Base-by-base conservation (phyloP, 1,284 basidiomycete genomes). In the Melampsora abietis-canadensis region DNA sequence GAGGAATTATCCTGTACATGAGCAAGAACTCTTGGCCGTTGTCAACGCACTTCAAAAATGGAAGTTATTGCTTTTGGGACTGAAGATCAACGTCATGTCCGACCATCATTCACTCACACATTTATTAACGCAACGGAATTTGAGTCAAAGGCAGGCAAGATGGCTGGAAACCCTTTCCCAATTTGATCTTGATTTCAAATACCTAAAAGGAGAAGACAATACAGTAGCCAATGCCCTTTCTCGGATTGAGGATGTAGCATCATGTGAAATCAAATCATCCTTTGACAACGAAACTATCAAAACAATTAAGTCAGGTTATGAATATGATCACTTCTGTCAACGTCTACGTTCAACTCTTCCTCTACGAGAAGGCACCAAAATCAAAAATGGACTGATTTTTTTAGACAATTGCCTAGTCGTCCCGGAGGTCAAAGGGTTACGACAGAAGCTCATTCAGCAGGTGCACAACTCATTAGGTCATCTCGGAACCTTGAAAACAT, bases 161-260 rank as follows among this genome's bases (percentile, higher is more conserved):
- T 85, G 84, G 84, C 77, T 80, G 70, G 82, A 84, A 65, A 78
- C 79, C 12, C 48, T 85, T 2, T 65, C 78, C 0, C 80, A 85
- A 27, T 85, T 80, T 40, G 68, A 74, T 21, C 31, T 74, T 4
- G 5, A 48, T 5, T 61, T 84, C 24, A 64, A 75, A 0, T 84
- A 85, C 66, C 75, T 85, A 3, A 68, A 72, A 15, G 83, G 84
- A 0, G 78, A 81, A 54, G 78, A 81, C 12, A 85, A 85, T 68
- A 77, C 77, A 0, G 80, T 80, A 0, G 82, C 84, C 0, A 82
- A 84, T 60, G 80, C 82, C 0, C 76, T 84, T 0, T 84, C 83
- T 0, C 77, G 80, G n/a, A 46, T 27, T 0, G 24, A 66, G 5
- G 44, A 21, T 19, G 24, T 24, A 12, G 61, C 34, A 40, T 40